Percentiles rank a stretch among this genome's conserved stretches.
phyloP scores from a whole-genome alignment of 2,329 filamentous ascomycete species.

The Verticillium isaacii region DNA sequence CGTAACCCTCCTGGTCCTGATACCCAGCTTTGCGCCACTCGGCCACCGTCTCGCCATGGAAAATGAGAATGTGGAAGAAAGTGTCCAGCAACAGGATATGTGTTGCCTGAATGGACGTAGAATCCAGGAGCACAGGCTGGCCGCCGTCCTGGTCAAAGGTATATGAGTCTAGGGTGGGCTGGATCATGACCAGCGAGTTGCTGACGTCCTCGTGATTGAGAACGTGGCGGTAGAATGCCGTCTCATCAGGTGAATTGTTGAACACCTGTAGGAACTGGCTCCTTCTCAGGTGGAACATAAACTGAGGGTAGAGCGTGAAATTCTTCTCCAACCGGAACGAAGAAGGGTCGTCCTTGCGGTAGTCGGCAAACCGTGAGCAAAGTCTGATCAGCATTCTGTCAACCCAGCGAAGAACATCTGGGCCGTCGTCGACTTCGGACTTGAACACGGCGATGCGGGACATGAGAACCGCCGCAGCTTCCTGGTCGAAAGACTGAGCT shows the following conservation, averaged over 20 bases:
- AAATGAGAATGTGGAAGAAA: conserved; percentile 99
- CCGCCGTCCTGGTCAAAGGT: conserved; percentile 93
- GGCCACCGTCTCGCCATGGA: conserved; percentile 96
- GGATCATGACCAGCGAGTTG: conserved; percentile 98
- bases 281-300: conserved; percentile 98
- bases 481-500: conserved; percentile 96
- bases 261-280: conserved; percentile 98
- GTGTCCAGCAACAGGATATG: conserved; percentile 94
- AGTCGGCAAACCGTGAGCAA: conserved; percentile 95
- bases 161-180: conserved; percentile 95
- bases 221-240: conserved; percentile 96
- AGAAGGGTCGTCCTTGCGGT: conserved; percentile 94
- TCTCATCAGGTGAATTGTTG: conserved; percentile 99
- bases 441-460: conserved; percentile 99
- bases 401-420: conserved; percentile 97
- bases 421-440: conserved; percentile 95
- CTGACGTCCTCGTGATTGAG: conserved; percentile 95
- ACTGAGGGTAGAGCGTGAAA: conserved; percentile 97
- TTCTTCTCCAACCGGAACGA: conserved; percentile 98
- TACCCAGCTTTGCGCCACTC: conserved; percentile 98
- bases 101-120: conserved; percentile 89
- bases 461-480: conserved; percentile 96
- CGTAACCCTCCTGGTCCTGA: conserved; percentile 96
- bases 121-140: conserved; percentile 91
- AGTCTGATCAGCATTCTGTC: conserved; percentile 97